Evolutionary conservation across 768 basidiomycete genomes (phyloP).

Genomic region (Leccinellum rugosiceps): DNA sequence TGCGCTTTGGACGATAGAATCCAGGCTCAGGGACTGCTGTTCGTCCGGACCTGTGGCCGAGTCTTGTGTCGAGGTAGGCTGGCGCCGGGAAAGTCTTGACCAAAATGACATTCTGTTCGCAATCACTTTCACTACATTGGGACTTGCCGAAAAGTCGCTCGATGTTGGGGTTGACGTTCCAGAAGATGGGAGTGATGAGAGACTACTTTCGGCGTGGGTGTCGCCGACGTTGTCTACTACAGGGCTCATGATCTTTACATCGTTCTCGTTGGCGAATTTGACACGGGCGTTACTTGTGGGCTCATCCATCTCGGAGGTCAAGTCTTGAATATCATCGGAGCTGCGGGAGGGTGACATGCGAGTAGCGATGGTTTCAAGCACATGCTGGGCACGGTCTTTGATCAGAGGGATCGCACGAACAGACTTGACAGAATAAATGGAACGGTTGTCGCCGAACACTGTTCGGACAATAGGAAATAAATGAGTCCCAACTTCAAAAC

Average conservation of each 20-base stretch:
- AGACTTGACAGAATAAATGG: slow-evolving; percentile 65
- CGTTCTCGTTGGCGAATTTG: slow-evolving; percentile 49
- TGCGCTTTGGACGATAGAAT: slow-evolving; percentile 42
- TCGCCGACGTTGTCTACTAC: slow-evolving; percentile 6
- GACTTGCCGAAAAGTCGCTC: slow-evolving; percentile 39
- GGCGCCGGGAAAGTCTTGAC: slow-evolving; percentile 56
- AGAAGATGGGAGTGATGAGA: slow-evolving; percentile 35
- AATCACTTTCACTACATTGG: slow-evolving; percentile 60
- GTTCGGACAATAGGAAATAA: background rate
- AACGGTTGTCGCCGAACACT: slow-evolving; percentile 65
- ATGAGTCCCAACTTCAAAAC: slow-evolving; percentile 4
- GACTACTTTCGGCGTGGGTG: background rate
- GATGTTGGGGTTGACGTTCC: slow-evolving; percentile 56
- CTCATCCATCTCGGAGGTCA: slow-evolving; percentile 7
- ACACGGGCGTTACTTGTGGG: slow-evolving; percentile 37
- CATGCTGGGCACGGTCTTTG: slow-evolving; percentile 56
- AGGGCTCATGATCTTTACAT: slow-evolving; percentile 46
- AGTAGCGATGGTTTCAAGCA: slow-evolving; percentile 50
- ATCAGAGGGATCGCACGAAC: slow-evolving; percentile 71
- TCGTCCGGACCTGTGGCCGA: slow-evolving; percentile 12
- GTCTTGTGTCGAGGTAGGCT: slow-evolving; percentile 21
- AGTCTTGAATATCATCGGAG: slow-evolving; percentile 23
- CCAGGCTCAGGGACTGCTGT: slow-evolving; percentile 30
- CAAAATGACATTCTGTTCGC: slow-evolving; percentile 73
- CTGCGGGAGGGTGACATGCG: slow-evolving; percentile 50